Evolutionary conservation across 2,329 filamentous ascomycete genomes (phyloP).

Genomic region (Lachnellula subtilissima): DNA sequence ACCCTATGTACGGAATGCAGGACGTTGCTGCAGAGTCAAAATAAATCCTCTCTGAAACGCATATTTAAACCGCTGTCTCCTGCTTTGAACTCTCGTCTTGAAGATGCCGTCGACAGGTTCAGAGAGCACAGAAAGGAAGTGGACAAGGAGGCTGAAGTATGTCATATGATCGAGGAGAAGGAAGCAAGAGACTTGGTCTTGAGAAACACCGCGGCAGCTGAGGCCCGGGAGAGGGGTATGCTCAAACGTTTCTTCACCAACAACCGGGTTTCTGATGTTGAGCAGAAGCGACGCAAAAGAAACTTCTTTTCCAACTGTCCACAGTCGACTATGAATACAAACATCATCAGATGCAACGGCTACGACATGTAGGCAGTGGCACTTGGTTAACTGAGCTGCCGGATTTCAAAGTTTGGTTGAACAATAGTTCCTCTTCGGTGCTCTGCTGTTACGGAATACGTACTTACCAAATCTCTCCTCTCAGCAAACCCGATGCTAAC

Average conservation of each 20-base stretch:
- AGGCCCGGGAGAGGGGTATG: slow-evolving; percentile 3
- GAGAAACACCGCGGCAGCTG: slow-evolving; percentile 1
- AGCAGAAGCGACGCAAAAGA: not conserved
- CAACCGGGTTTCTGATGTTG: not conserved
- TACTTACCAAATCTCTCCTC: not conserved
- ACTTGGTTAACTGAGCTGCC: not conserved
- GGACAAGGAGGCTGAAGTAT: slow-evolving; percentile 3
- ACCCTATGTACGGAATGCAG: slow-evolving; percentile 11
- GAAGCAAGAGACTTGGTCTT: slow-evolving; percentile 4
- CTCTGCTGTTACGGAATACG: slow-evolving; percentile 7
- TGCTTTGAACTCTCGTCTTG: slow-evolving; percentile 1
- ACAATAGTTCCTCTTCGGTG: not conserved
- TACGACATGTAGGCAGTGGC: slow-evolving; percentile 4
- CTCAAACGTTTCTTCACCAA: not conserved
- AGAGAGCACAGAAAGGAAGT: slow-evolving; percentile 2
- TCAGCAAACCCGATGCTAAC: not conserved
- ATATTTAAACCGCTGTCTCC: slow-evolving; percentile 8
- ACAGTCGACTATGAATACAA: not conserved
- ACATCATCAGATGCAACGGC: slow-evolving; percentile 2
- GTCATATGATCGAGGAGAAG: slow-evolving; percentile 9
- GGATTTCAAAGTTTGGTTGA: slow-evolving; percentile 1
- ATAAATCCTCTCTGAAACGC: slow-evolving; percentile 6
- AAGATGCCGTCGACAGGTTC: slow-evolving; percentile 10
- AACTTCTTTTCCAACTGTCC: not conserved
- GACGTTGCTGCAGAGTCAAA: slow-evolving; percentile 4